Conservation (phyloP, 2,329 filamentous ascomycete genomes). For the Cladophialophora chaetospira region DNA sequence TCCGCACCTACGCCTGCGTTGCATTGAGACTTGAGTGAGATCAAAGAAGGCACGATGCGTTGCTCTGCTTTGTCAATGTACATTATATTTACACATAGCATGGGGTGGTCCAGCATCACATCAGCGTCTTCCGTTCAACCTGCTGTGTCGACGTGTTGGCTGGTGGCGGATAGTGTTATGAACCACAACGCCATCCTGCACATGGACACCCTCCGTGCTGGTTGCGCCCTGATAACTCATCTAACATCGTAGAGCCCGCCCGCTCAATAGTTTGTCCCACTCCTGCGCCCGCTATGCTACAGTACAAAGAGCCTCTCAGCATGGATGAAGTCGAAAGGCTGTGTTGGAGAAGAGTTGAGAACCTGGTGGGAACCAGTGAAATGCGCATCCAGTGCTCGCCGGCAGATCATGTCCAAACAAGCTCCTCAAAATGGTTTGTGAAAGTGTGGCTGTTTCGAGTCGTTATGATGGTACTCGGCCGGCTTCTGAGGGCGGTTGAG, state of each 20-base stretch:
- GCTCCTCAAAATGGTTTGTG: conserved; percentile 30
- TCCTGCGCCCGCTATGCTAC: conserved; percentile 31
- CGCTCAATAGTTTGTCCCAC: conserved; percentile 12
- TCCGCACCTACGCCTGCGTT: neutral
- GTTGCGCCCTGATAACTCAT: neutral
- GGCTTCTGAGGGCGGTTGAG: conserved; percentile 33
- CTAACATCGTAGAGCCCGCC: neutral
- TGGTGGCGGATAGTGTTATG: no score
- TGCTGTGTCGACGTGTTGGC: neutral
- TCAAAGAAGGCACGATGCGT: neutral
- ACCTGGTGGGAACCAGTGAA: conserved; percentile 6
- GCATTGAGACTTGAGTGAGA: neutral
- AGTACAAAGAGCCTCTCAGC: conserved; percentile 7
- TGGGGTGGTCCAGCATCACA: neutral
- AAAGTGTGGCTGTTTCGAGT: conserved; percentile 28
- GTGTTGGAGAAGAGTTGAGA: conserved; percentile 30
- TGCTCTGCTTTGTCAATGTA: conserved; percentile 20
- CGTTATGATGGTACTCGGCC: conserved; percentile 33
- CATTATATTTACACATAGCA: conserved; percentile 24
- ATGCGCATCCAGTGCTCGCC: conserved; percentile 17
- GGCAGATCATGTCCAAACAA: conserved; percentile 1
- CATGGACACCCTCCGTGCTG: no score
- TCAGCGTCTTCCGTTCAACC: neutral
- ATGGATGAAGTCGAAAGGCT: conserved; percentile 11
- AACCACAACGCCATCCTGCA: no score